Evolutionary conservation across 192 early-diverging fungal species (phyloP), one percentile per base, ranked within the genome.

Genomic region (Pilaira anomala): DNA sequence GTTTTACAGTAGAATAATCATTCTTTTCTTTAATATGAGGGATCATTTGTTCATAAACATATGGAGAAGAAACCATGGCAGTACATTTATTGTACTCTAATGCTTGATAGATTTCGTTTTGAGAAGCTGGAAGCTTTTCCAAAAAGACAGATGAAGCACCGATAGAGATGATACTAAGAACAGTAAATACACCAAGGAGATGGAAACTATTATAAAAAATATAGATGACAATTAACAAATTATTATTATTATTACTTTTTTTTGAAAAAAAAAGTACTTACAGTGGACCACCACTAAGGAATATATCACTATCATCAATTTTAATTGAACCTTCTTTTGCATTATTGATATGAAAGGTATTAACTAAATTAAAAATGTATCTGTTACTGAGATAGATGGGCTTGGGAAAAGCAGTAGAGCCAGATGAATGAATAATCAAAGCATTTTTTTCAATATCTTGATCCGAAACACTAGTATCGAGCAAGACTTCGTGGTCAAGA

Each of bases 131-230:
- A 26, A 60, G 58, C 25, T 60, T 42, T 28, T 28, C 42, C 41
- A 60, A 28, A n/a, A 60, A 60, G 3, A 60, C 58, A 3, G 28
- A 6, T 7, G 24, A 29, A 45, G 24, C 58, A 9, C 58, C 58
- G 7, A 60, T 25, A 2, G 42, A 16, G 3, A 24, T 13, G 25
- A 45, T 60, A 28, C 24, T 60, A 28, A 60, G 45, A 7, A 25
- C n/a, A 6, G 42, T 7, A 29, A 45, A 42, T 21, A 45, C n/a
- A 18, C 58, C 58, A 45, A 45, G 45, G 25, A 45, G n/a, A 28
- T 60, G 58, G 40, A 60, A 60, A n/a, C 58, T 60, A 46, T n/a
- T n/a, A n/a, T n/a, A n/a, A n/a, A 26, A 30, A 6, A 58, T 19
- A 16, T 3, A 3, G 6, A 19, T 19, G 8, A 40, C 16, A 18